phyloP scores from a whole-genome alignment of 176 grass and related monocot species.

The Otatea glauca region DNA sequence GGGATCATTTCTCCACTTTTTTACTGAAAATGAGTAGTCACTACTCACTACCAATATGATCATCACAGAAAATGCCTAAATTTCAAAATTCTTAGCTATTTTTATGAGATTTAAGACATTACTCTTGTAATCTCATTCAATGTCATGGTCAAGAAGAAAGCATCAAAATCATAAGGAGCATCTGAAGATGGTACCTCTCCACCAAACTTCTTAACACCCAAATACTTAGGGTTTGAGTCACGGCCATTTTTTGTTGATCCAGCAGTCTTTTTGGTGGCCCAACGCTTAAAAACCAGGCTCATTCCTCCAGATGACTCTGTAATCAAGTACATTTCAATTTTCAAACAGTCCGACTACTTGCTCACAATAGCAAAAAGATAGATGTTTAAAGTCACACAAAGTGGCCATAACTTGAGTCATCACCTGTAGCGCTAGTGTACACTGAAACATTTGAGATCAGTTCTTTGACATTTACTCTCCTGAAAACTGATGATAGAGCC shows the following conservation, averaged over 20 bases:
- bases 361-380: background rate
- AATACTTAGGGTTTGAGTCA: conserved; percentile 73
- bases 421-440: conserved; percentile 59
- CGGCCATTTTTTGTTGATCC: conserved; percentile 82
- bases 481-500: conserved; percentile 56
- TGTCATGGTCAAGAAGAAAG: background rate
- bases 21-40: background rate
- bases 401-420: background rate
- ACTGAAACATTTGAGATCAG: conserved; percentile 54
- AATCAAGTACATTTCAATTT: conserved; percentile 17
- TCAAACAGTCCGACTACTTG: background rate
- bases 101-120: background rate
- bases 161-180: background rate
- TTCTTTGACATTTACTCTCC: conserved; percentile 70
- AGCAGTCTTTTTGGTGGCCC: conserved; percentile 79
- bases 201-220: conserved; percentile 87
- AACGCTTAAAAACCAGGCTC: conserved; percentile 66
- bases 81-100: background rate
- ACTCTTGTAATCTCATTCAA: background rate
- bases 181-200: conserved; percentile 59
- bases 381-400: background rate
- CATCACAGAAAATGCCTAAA: background rate
- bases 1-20: background rate
- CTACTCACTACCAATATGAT: background rate
- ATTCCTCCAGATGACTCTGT: conserved; percentile 67